These are phyloP conservation scores for Leucocoprinus birnbaumii DNA, from an alignment of 768 basidiomycete genomes.

Conservation along the genomic window DNA sequence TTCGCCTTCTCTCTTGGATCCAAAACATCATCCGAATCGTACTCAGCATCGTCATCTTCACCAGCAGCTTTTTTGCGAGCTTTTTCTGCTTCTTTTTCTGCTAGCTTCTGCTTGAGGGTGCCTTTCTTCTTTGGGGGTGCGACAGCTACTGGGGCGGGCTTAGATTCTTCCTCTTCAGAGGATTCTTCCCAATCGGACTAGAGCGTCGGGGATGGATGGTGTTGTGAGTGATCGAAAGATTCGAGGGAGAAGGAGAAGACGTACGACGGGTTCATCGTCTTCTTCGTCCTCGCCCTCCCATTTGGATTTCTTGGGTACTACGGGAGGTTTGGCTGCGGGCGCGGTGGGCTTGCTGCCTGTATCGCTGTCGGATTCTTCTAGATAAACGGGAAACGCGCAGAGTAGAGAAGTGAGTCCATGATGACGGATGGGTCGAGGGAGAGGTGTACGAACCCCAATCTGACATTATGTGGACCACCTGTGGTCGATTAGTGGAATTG, in stretches of 20 bases:
- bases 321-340: constrained; percentile 16
- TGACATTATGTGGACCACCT: constrained; percentile 24
- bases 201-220: no score
- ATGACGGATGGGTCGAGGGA: no score
- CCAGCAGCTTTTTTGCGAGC: constrained; percentile 43
- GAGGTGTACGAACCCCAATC: constrained; percentile 30
- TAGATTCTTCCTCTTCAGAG: constrained; percentile 49
- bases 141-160: constrained; percentile 34
- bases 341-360: constrained; percentile 16
- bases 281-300: constrained; percentile 96
- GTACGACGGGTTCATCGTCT: constrained; percentile 70
- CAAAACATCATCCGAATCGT: constrained; percentile 71
- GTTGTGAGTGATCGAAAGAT: neutral
- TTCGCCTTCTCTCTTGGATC: constrained; percentile 79
- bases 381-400: neutral
- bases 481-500: neutral
- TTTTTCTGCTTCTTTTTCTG: constrained; percentile 85
- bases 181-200: constrained; percentile 91
- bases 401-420: no score
- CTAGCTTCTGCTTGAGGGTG: constrained; percentile 85
- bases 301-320: constrained; percentile 45
- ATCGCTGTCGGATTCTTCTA: constrained; percentile 38
- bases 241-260: constrained; percentile 24
- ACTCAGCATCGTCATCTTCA: constrained; percentile 47
- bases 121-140: constrained; percentile 91